Evolutionary conservation across 352 stramenopile genomes (phyloP).

Genomic region (Aphanomyces cochlioides): DNA sequence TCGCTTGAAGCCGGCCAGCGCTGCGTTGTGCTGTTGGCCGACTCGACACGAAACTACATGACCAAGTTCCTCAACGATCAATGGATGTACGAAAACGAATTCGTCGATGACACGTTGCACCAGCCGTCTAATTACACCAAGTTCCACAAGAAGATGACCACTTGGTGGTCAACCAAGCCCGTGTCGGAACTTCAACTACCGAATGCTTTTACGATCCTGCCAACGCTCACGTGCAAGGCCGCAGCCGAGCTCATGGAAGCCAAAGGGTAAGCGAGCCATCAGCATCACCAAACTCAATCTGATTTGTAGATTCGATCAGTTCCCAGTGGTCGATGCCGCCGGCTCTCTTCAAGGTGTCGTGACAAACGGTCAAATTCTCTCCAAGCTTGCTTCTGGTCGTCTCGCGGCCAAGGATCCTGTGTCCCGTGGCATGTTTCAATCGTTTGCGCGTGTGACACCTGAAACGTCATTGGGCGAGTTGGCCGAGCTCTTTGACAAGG

Average conservation of each 20-base stretch:
- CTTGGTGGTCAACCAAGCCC: slow-evolving; percentile 91
- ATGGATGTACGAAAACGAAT: slow-evolving; percentile 88
- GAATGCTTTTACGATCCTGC: slow-evolving; percentile 83
- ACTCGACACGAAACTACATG: slow-evolving; percentile 98
- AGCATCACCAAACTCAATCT: not conserved
- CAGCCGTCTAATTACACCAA: slow-evolving; percentile 64
- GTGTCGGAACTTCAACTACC: slow-evolving; percentile 70
- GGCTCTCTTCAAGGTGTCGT: slow-evolving; percentile 89
- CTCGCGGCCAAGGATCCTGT: slow-evolving; percentile 81
- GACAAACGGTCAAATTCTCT: slow-evolving; percentile 94
- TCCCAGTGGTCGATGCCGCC: slow-evolving; percentile 66
- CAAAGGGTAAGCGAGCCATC: slow-evolving; percentile 54
- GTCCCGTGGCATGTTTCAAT: slow-evolving; percentile 89
- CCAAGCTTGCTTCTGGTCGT: slow-evolving; percentile 81
- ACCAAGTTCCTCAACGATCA: slow-evolving; percentile 94
- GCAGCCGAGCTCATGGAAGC: slow-evolving; percentile 91
- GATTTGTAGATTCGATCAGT: slow-evolving; percentile 49
- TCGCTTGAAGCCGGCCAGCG: slow-evolving; percentile 82
- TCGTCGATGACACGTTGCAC: slow-evolving; percentile 62
- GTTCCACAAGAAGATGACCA: slow-evolving; percentile 62
- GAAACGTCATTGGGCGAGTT: slow-evolving; percentile 85
- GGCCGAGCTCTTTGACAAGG: slow-evolving; percentile 92
- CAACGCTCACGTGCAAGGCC: slow-evolving; percentile 82
- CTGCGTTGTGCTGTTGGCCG: slow-evolving; percentile 92
- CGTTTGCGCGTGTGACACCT: slow-evolving; percentile 90